phyloP scores from a whole-genome alignment of 257 asterid species.

The Echites panduratus region DNA sequence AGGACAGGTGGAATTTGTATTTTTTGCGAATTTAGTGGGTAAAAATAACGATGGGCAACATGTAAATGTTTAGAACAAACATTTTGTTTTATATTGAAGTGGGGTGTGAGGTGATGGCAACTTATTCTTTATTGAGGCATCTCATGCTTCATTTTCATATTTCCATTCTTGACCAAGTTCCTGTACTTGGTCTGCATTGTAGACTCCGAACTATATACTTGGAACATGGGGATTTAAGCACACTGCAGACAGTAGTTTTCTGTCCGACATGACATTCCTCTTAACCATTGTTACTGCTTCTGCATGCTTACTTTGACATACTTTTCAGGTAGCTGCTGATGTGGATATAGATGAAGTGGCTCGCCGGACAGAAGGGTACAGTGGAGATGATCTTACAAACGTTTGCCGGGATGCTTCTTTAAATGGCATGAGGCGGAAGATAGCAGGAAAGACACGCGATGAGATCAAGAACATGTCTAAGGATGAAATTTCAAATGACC shows the following conservation, averaged over 20 bases:
- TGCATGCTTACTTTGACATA: neutral
- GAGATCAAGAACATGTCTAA: slow-evolving; percentile 89
- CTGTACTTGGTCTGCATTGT: neutral
- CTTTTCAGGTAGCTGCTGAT: slow-evolving; percentile 74
- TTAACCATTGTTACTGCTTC: neutral
- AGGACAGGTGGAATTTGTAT: neutral
- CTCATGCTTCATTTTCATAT: neutral
- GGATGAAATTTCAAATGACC: slow-evolving; percentile 89
- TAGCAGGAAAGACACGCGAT: slow-evolving; percentile 89
- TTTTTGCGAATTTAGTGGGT: neutral
- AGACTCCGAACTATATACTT: neutral
- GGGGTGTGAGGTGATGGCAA: neutral
- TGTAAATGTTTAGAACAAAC: neutral
- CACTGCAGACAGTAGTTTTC: neutral
- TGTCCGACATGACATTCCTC: neutral
- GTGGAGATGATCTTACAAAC: slow-evolving; percentile 95
- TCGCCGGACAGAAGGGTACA: slow-evolving; percentile 87
- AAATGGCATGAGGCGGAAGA: slow-evolving; percentile 57
- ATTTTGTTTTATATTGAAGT: neutral
- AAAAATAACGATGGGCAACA: neutral
- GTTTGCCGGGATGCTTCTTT: slow-evolving; percentile 92
- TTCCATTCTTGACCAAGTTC: neutral
- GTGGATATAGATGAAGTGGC: slow-evolving; percentile 93
- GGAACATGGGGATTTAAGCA: neutral
- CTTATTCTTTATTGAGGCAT: slow-evolving; percentile 3